A percentile compares a stretch with the other conserved stretches of the same genome.
Evolutionary conservation across 306 rosid genomes (phyloP).

Genomic region (Inga oerstediana): DNA sequence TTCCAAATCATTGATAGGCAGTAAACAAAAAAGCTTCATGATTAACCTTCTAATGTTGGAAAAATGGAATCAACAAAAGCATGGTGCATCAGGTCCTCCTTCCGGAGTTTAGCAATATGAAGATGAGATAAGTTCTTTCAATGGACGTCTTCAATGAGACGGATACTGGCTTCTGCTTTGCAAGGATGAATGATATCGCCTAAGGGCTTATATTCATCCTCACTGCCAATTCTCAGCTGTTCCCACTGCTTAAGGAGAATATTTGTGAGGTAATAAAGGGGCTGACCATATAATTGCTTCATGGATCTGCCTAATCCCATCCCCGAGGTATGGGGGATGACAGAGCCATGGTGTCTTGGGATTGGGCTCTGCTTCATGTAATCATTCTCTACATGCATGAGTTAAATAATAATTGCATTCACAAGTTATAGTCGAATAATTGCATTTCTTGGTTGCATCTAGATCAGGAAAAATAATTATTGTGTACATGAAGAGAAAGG

Average conservation of each 20-base stretch:
- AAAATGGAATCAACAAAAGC: slow-evolving; percentile 69
- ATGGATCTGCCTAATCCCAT: slow-evolving; percentile 80
- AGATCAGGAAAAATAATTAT: neutral
- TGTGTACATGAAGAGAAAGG: neutral
- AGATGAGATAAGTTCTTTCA: slow-evolving; percentile 66
- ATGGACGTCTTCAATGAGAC: slow-evolving; percentile 90
- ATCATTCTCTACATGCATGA: slow-evolving; percentile 57
- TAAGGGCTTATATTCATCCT: slow-evolving; percentile 46
- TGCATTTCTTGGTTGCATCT: neutral
- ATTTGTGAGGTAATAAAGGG: slow-evolving; percentile 89
- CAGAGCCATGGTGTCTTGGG: slow-evolving; percentile 71
- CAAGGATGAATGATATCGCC: slow-evolving; percentile 74
- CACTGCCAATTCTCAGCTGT: slow-evolving; percentile 65
- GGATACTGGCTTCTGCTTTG: slow-evolving; percentile 83
- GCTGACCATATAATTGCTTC: slow-evolving; percentile 79
- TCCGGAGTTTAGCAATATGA: slow-evolving; percentile 72
- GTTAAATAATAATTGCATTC: slow-evolving; percentile 1
- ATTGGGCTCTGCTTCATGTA: slow-evolving; percentile 83
- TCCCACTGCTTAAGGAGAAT: slow-evolving; percentile 79
- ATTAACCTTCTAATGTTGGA: slow-evolving; percentile 47
- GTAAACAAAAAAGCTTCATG: slow-evolving; percentile 33
- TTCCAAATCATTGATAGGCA: slow-evolving; percentile 27
- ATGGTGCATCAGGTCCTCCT: slow-evolving; percentile 61
- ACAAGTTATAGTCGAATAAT: slow-evolving; percentile 11
- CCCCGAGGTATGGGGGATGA: slow-evolving; percentile 75